These are phyloP conservation scores for Lasiosphaeria hispida DNA, from an alignment of 495 filamentous ascomycete genomes.

Conservation along the genomic window DNA sequence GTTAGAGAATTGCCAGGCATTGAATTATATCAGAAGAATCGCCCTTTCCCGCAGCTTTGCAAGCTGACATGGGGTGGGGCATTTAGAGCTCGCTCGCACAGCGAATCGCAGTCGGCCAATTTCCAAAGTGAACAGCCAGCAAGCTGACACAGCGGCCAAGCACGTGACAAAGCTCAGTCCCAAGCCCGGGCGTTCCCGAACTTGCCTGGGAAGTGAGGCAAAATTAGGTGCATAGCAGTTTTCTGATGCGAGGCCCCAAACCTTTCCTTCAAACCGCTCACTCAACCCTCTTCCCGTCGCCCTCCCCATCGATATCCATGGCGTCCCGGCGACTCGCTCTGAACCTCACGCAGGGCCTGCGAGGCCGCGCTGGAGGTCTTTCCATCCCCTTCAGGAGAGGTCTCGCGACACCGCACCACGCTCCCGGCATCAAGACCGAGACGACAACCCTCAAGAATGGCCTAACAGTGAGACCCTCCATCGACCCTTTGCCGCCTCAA, in stretches of 20 bases:
- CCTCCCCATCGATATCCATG: slow-evolving; percentile 59
- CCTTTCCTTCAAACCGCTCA: slow-evolving; percentile 48
- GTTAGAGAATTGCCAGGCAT: too few species aligned
- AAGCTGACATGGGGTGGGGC: neutral
- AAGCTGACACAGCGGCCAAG: too few species aligned
- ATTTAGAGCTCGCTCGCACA: neutral
- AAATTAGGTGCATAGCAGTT: slow-evolving; percentile 28
- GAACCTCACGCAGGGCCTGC: slow-evolving; percentile 82
- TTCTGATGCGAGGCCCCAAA: slow-evolving; percentile 28
- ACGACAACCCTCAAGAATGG: slow-evolving; percentile 96
- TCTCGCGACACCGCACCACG: slow-evolving; percentile 71
- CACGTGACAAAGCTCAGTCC: slow-evolving; percentile 15
- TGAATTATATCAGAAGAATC: too few species aligned
- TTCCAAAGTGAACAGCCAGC: slow-evolving; percentile 12
- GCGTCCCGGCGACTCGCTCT: slow-evolving; percentile 90
- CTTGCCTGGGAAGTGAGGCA: slow-evolving; percentile 37
- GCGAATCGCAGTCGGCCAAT: slow-evolving; percentile 13
- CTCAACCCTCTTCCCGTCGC: slow-evolving; percentile 26
- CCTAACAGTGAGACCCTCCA: slow-evolving; percentile 70
- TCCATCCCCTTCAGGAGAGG: slow-evolving; percentile 72
- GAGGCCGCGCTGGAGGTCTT: slow-evolving; percentile 69
- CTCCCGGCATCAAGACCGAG: slow-evolving; percentile 74
- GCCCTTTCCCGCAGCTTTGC: too few species aligned
- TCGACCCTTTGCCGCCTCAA: slow-evolving; percentile 18
- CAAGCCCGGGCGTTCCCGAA: slow-evolving; percentile 31